These are phyloP conservation scores for Pachysandra terminalis DNA, from an alignment of 164 flowering plant species.

Conservation along the genomic window DNA sequence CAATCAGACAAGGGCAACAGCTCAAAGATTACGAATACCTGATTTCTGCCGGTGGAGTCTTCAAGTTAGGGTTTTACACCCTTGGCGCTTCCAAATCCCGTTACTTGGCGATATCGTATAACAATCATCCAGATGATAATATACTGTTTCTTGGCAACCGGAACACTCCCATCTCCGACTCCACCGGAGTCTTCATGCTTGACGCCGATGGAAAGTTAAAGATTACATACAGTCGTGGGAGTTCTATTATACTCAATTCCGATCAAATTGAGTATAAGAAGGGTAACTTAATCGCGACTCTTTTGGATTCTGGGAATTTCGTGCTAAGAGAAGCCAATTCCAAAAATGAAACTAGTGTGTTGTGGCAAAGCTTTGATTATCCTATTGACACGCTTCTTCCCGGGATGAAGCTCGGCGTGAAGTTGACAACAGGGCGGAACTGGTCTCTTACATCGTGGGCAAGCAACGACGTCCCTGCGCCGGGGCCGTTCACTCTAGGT, in stretches of 20 bases:
- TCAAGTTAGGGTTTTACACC: neutral
- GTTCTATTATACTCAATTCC: neutral
- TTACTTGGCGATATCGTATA: neutral
- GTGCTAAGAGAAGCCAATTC: neutral
- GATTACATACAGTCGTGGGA: neutral
- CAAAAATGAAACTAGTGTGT: neutral
- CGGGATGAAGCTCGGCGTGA: slow-evolving; percentile 16
- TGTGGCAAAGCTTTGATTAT: slow-evolving; percentile 30
- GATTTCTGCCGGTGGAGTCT: neutral
- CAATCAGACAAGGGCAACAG: neutral
- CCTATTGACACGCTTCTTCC: slow-evolving; percentile 20
- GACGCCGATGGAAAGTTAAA: neutral
- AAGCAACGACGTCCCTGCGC: slow-evolving; percentile 28
- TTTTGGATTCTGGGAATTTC: slow-evolving; percentile 4
- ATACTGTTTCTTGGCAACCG: neutral
- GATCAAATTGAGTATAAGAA: no score
- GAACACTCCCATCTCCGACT: neutral
- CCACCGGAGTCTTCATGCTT: neutral
- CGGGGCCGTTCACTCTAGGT: slow-evolving; percentile 24
- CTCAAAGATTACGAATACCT: neutral
- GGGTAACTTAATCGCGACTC: neutral
- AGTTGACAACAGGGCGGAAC: slow-evolving; percentile 7
- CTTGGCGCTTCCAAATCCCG: neutral
- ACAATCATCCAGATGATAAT: neutral
- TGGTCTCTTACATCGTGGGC: slow-evolving; percentile 30